Conservation (phyloP, 371 early-diverging fungal species). For the Parasitella parasitica region DNA sequence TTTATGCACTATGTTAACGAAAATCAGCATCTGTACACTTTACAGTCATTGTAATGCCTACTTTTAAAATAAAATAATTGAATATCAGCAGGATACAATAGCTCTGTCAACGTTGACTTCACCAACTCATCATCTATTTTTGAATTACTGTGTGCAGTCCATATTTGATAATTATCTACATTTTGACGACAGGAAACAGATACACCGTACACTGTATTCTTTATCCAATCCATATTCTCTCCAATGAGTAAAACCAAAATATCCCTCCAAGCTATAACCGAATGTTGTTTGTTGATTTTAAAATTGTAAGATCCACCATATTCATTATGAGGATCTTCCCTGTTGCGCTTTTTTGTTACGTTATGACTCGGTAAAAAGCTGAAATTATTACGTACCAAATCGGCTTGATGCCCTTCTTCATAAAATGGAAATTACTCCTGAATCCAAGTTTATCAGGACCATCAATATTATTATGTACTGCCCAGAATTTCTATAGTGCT, state of each 20-base stretch:
- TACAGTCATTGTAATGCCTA: slow-evolving; percentile 16
- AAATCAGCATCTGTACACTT: neutral
- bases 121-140: slow-evolving; percentile 31
- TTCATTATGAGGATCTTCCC: slow-evolving; percentile 76
- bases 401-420: slow-evolving; percentile 71
- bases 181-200: slow-evolving; percentile 61
- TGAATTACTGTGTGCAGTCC: slow-evolving; percentile 53
- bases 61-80: slow-evolving; percentile 66
- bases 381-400: slow-evolving; percentile 51
- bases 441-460: slow-evolving; percentile 50
- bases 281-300: slow-evolving; percentile 57
- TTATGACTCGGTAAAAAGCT: neutral
- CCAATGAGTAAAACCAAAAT: slow-evolving; percentile 60
- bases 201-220: slow-evolving; percentile 62
- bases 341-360: neutral
- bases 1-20: slow-evolving; percentile 37
- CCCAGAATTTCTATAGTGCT: slow-evolving; percentile 47
- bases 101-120: slow-evolving; percentile 40
- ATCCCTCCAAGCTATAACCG: slow-evolving; percentile 58
- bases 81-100: slow-evolving; percentile 48
- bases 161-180: slow-evolving; percentile 63
- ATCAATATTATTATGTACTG: slow-evolving; percentile 55
- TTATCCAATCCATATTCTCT: slow-evolving; percentile 57
- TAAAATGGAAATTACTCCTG: slow-evolving; percentile 62
- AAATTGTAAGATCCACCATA: slow-evolving; percentile 77